A percentile compares a stretch with the other conserved stretches of the same genome.
Conservation (phyloP, 495 filamentous ascomycete species). For the Lentithecium fluviatile region DNA sequence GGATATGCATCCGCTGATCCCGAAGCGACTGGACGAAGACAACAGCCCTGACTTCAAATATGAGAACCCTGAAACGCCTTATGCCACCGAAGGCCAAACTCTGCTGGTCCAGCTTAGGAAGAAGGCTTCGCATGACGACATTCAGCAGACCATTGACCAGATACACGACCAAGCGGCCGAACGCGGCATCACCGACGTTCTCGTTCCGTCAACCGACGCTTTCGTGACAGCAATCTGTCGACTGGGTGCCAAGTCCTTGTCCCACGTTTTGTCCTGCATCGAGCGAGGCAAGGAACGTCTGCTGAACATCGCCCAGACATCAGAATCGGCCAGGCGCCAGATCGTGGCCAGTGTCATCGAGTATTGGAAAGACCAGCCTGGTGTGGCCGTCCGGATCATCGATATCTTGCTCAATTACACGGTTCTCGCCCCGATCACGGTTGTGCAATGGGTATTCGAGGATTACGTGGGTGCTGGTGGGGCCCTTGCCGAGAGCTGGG, state of each 20-base stretch:
- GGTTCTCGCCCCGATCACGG: conserved; percentile 76
- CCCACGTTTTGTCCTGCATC: conserved; percentile 92
- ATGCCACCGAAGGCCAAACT: conserved; percentile 74
- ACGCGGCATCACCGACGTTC: conserved; percentile 64
- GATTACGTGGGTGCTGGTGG: conserved; percentile 63
- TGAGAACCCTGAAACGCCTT: conserved; percentile 72
- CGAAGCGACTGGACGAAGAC: conserved; percentile 86
- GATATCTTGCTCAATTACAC: conserved; percentile 98
- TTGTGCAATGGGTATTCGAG: conserved; percentile 83
- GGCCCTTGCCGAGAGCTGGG: conserved; percentile 66
- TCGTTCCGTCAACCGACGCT: conserved; percentile 82
- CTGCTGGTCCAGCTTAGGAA: conserved; percentile 74
- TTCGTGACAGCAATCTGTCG: conserved; percentile 90
- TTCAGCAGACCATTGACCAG: conserved; percentile 69
- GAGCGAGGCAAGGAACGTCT: conserved; percentile 94
- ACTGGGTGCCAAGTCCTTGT: conserved; percentile 90
- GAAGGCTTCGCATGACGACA: conserved; percentile 78
- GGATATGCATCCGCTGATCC: conserved; percentile 77
- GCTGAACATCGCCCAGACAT: conserved; percentile 69
- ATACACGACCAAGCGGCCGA: conserved; percentile 75
- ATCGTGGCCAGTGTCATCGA: conserved; percentile 87
- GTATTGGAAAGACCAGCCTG: conserved; percentile 92
- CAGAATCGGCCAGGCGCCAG: conserved; percentile 72
- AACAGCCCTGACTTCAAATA: conserved; percentile 88
- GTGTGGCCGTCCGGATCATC: conserved; percentile 87